phyloP scores from a whole-genome alignment of 2,329 filamentous ascomycete genomes.

The Samsoniella hepiali region DNA sequence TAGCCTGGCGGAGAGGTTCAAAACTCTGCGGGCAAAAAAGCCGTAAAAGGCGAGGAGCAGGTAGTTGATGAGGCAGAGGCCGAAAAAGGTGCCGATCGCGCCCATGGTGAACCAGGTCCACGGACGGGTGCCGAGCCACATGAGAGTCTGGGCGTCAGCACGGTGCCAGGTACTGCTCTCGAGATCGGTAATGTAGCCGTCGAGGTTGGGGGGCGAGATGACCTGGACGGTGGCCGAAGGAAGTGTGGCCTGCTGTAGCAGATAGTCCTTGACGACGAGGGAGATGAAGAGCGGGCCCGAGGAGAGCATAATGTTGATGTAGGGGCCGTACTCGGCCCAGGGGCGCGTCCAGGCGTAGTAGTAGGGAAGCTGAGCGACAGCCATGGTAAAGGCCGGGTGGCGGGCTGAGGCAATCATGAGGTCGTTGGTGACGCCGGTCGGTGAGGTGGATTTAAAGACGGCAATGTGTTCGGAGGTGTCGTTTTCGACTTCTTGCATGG shows the following conservation, averaged over 20 bases:
- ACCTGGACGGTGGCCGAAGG: slow-evolving; percentile 29
- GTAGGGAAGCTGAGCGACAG: slow-evolving; percentile 61
- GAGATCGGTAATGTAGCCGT: slow-evolving; percentile 35
- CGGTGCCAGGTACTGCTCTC: slow-evolving; percentile 45
- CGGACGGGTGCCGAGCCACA: slow-evolving; percentile 42
- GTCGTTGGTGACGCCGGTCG: slow-evolving; percentile 79
- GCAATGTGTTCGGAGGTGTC: slow-evolving; percentile 25
- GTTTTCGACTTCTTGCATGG: slow-evolving; percentile 28
- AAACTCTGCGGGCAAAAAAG: slow-evolving; percentile 5
- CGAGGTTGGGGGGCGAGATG: slow-evolving; percentile 26
- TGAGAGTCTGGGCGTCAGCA: slow-evolving; percentile 44
- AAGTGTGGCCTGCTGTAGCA: slow-evolving; percentile 43
- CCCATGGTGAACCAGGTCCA: slow-evolving; percentile 34
- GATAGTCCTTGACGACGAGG: slow-evolving; percentile 73
- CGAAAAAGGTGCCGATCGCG: slow-evolving; percentile 25
- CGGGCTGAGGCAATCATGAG: slow-evolving; percentile 70
- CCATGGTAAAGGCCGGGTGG: slow-evolving; percentile 70
- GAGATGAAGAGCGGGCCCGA: slow-evolving; percentile 75
- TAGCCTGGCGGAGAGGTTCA: slow-evolving; percentile 8
- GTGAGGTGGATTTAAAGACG: slow-evolving; percentile 51
- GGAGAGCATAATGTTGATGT: slow-evolving; percentile 77
- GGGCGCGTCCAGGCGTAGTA: slow-evolving; percentile 58
- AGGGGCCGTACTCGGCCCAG: slow-evolving; percentile 60
- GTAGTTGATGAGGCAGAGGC: slow-evolving; percentile 24
- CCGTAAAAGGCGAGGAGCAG: slow-evolving; percentile 26